These are phyloP conservation scores for Bruguiera hainesii DNA, from an alignment of 441 rosid species.

Conservation along the genomic window DNA sequence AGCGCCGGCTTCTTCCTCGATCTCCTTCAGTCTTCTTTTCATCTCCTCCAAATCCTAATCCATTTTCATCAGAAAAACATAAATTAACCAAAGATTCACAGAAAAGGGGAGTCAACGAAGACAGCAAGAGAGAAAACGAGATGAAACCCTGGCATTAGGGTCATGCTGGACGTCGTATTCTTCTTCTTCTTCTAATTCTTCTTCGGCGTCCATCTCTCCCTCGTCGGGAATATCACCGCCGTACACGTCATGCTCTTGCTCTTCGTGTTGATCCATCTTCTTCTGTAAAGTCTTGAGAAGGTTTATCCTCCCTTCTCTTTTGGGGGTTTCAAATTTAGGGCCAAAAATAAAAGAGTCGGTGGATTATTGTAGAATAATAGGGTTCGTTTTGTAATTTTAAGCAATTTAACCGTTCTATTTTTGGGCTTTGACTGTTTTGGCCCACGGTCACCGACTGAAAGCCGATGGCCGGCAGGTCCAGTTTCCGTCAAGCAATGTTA, in stretches of 20 bases:
- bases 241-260: conserved; percentile 90
- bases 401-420: too few species aligned
- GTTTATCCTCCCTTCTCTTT: too few species aligned
- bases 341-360: too few species aligned
- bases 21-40: conserved; percentile 94
- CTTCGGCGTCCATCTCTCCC: conserved; percentile 70
- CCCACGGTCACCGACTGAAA: too few species aligned
- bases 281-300: too few species aligned
- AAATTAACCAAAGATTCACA: not conserved
- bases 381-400: too few species aligned
- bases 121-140: conserved; percentile 1
- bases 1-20: conserved; percentile 97
- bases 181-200: conserved; percentile 32
- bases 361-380: too few species aligned
- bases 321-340: too few species aligned
- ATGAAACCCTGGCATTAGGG: conserved; percentile 57
- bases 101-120: not conserved
- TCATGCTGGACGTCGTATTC: conserved; percentile 53
- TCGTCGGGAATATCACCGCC: conserved; percentile 94
- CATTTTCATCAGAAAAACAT: not conserved
- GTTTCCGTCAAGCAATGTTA: too few species aligned
- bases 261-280: conserved; percentile 50
- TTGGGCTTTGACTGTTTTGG: too few species aligned
- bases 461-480: too few species aligned
- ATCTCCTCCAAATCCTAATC: conserved; percentile 88